A percentile compares a stretch with the other conserved stretches of the same genome.
Conservation (phyloP, 352 stramenopile genomes). For the Phytophthora cajani region DNA sequence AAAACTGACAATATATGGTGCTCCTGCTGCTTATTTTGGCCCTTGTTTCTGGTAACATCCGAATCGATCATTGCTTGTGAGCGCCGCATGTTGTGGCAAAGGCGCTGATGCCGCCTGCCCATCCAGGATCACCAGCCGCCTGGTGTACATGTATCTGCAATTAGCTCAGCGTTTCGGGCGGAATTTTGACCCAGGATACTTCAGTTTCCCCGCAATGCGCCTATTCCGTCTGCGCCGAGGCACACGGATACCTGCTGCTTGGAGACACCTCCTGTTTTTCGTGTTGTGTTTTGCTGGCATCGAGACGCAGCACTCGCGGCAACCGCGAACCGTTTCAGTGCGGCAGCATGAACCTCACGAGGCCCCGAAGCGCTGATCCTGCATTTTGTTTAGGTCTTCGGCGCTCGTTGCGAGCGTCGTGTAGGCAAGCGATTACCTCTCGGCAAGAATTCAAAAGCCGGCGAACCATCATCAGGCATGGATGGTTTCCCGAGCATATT, state of each 20-base stretch:
- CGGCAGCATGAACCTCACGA: not conserved
- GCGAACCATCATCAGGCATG: not conserved
- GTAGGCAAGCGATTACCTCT: not conserved
- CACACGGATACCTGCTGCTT: not conserved
- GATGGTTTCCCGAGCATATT: not conserved
- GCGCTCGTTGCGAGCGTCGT: not conserved
- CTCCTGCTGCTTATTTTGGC: too few species aligned
- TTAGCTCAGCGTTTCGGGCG: slow-evolving; percentile 15
- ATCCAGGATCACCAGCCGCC: too few species aligned
- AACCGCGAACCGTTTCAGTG: slow-evolving; percentile 3
- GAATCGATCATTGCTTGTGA: not conserved
- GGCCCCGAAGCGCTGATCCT: not conserved
- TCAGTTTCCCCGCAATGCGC: slow-evolving; percentile 6
- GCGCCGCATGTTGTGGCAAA: too few species aligned
- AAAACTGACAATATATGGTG: too few species aligned
- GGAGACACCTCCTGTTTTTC: not conserved
- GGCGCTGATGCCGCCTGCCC: too few species aligned
- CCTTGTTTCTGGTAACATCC: too few species aligned
- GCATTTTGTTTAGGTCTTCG: not conserved
- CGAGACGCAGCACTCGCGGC: not conserved
- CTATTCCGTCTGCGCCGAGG: not conserved
- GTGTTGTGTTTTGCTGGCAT: not conserved
- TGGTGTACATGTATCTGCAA: not conserved
- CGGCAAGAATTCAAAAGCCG: not conserved
- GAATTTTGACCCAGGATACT: slow-evolving; percentile 23